Evolutionary conservation across 2,329 filamentous ascomycete species (phyloP), one percentile per base, ranked within the genome.

Genomic region (Colletotrichum limetticola): DNA sequence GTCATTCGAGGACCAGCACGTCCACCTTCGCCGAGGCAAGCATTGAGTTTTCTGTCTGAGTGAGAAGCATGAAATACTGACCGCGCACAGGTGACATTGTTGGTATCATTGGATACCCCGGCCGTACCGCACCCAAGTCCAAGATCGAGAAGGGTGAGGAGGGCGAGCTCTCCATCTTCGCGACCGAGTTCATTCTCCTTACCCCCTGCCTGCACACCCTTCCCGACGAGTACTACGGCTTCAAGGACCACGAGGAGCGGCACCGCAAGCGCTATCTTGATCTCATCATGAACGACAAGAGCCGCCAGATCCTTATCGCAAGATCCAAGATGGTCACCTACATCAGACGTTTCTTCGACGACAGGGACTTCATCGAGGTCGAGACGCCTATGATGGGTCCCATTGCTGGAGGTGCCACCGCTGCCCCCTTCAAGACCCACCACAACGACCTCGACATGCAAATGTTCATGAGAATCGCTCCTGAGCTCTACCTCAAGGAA

Each of bases 361-460:
- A 92, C 77, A 90, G 93, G 66, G 94, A 96, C 78, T 99, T 99
- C 83, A 88, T 95, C 68, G 95, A 98, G 82, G 95, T 98, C 30
- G 95, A 98, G 85, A 99, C 97, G 0, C 96, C 97, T 5, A 98
- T 98, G 91, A 95, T 99, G 90, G 97, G 98, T 82, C 91, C 94
- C 79, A 97, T 98, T 80, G 95, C 97, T 35, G 97, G 97, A 77
- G 97, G 97, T 81, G 97, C 97, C 42, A 98, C 97, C 1, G 97
- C 97, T 72, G 95, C 94, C 86, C 97, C 97, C 5, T 99, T 99
- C 85, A 88, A 94, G 77, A 98, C 97, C 16, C 93, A 97, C 83
- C 97, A 98, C 87, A 99, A 99, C 84, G 97, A 98, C 66, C 89
- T 97, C 64, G 91, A 98, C 83, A 95, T 97, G 91, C 92, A 98